These are phyloP conservation scores for Penicillium herquei DNA, from an alignment of 495 filamentous ascomycete species.

Conservation along the genomic window DNA sequence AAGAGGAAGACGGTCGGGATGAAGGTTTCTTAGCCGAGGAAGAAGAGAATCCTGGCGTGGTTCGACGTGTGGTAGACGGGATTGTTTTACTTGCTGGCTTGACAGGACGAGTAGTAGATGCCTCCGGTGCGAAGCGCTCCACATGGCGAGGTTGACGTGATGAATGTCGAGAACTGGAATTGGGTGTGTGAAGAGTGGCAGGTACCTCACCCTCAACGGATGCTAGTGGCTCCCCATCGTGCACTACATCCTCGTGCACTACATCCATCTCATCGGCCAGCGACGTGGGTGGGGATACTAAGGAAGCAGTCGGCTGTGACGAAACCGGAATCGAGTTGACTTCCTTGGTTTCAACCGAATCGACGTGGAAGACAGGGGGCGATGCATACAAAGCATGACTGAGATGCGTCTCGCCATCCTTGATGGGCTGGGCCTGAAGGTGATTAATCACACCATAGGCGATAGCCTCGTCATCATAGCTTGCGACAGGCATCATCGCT, in stretches of 20 bases:
- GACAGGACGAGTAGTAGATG: slow-evolving; percentile 24
- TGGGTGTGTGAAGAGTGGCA: slow-evolving; percentile 40
- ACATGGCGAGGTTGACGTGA: slow-evolving; percentile 39
- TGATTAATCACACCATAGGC: slow-evolving; percentile 3
- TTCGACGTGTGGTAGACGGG: slow-evolving; percentile 24
- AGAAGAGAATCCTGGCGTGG: slow-evolving; percentile 32
- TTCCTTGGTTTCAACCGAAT: slow-evolving; percentile 34
- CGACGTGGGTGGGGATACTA: slow-evolving; percentile 55
- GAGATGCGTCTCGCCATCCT: slow-evolving; percentile 18
- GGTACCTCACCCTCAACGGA: slow-evolving; percentile 39
- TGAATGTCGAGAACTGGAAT: slow-evolving; percentile 48
- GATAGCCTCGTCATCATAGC: slow-evolving; percentile 12
- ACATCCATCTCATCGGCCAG: slow-evolving; percentile 48
- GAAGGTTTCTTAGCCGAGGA: slow-evolving; percentile 35
- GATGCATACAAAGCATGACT: slow-evolving; percentile 38
- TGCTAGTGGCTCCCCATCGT: slow-evolving; percentile 28
- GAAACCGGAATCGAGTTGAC: slow-evolving; percentile 28
- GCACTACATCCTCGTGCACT: slow-evolving; percentile 37
- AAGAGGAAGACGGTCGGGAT: slow-evolving; percentile 44
- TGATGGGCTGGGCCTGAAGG: slow-evolving; percentile 7
- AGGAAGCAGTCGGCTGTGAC: slow-evolving; percentile 38
- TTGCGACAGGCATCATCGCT: slow-evolving; percentile 5
- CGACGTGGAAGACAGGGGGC: slow-evolving; percentile 36
- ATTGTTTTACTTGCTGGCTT: slow-evolving; percentile 27
- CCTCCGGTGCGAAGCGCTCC: slow-evolving; percentile 44